A percentile compares a stretch with the other conserved stretches of the same genome.
These are phyloP conservation scores for Fusarium falciforme DNA, from an alignment of 2,329 filamentous ascomycete genomes.

Conservation along the genomic window DNA sequence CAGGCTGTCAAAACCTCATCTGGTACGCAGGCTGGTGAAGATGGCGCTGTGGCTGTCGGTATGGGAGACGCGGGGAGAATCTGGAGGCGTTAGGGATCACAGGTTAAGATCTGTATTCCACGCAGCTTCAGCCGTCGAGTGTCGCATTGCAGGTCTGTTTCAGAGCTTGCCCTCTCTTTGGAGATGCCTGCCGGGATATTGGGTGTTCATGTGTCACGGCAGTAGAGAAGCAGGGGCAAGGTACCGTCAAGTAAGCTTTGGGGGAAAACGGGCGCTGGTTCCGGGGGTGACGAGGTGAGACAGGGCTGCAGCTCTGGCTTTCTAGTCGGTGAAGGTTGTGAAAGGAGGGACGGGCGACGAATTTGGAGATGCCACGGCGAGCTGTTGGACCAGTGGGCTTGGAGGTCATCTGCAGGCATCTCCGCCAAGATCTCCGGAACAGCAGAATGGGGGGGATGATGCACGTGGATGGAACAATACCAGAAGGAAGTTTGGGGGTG, in stretches of 20 bases:
- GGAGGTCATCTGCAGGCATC: background rate
- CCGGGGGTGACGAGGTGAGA: background rate
- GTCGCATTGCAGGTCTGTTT: background rate
- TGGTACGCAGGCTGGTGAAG: background rate
- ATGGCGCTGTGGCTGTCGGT: background rate
- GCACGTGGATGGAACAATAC: constrained; percentile 3
- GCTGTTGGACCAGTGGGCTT: background rate
- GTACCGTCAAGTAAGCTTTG: constrained; percentile 7
- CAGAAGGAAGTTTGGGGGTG: background rate
- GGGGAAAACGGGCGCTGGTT: background rate
- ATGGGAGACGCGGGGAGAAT: background rate
- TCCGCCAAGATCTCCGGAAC: background rate
- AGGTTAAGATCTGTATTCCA: background rate
- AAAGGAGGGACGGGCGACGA: background rate
- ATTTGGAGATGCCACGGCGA: constrained; percentile 7
- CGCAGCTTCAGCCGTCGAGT: background rate
- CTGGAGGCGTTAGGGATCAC: background rate
- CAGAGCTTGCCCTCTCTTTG: background rate
- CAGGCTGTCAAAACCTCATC: background rate
- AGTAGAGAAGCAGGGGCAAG: background rate
- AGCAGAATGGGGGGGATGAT: background rate
- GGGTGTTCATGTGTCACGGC: background rate
- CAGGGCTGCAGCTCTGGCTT: background rate
- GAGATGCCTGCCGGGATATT: background rate
- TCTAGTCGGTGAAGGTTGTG: background rate